phyloP scores from a whole-genome alignment of 2,329 filamentous ascomycete genomes.

The Zymoseptoria pseudotritici region DNA sequence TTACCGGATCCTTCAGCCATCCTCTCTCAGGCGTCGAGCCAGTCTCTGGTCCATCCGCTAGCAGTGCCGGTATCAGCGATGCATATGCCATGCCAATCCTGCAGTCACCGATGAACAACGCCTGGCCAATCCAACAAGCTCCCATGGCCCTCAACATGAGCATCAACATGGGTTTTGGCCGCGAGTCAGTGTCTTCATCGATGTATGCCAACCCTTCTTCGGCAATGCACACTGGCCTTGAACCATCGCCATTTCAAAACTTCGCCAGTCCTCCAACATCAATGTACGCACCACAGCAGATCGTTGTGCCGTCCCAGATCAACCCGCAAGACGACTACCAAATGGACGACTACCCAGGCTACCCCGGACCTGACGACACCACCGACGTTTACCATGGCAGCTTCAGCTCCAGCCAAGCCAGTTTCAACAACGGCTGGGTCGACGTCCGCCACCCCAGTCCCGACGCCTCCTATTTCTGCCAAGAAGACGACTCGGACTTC shows the following conservation, averaged over 20 bases:
- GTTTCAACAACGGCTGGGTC: constrained; percentile 8
- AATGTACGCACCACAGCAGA: constrained; percentile 6
- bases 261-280: background rate
- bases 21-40: background rate
- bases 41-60: background rate
- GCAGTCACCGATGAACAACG: background rate
- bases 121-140: background rate
- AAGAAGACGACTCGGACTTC: constrained; percentile 18
- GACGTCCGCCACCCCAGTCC: constrained; percentile 11
- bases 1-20: background rate
- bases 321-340: constrained; percentile 16
- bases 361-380: constrained; percentile 5
- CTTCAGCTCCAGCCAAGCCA: constrained; percentile 10
- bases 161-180: background rate
- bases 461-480: constrained; percentile 13
- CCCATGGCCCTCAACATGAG: background rate
- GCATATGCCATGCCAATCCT: background rate
- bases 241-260: constrained; percentile 9
- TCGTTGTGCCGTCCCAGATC: constrained; percentile 22
- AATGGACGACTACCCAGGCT: constrained; percentile 11
- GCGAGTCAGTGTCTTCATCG: constrained; percentile 3
- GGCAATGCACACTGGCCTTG: constrained; percentile 4
- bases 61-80: background rate
- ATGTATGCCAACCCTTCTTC: constrained; percentile 9
- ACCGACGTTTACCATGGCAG: constrained; percentile 5